A percentile compares a stretch with the other conserved stretches of the same genome.
Conservation (phyloP, 1,139 yeast genomes). For the Candida sanyaensis region DNA sequence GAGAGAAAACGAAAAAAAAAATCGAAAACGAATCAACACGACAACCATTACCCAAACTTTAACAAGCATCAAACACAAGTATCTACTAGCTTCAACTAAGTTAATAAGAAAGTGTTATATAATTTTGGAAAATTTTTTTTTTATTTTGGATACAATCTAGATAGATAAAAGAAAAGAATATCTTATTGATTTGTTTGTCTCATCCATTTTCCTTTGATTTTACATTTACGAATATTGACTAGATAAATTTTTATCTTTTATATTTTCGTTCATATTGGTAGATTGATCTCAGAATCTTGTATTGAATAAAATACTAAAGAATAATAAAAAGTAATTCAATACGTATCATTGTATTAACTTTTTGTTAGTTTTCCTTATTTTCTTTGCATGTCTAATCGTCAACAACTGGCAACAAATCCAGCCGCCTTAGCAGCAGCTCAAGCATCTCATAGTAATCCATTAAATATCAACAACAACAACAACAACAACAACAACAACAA, state of each 20-base stretch:
- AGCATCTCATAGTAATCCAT: constrained; percentile 29
- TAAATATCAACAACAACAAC: constrained; percentile 5
- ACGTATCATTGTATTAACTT: not conserved
- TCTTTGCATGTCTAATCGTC: constrained; percentile 16
- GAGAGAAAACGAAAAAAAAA: not conserved
- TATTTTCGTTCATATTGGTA: not conserved
- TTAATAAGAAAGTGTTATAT: not conserved
- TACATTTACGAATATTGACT: too few species aligned
- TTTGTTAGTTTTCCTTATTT: not conserved
- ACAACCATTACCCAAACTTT: not conserved
- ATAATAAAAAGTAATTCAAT: not conserved
- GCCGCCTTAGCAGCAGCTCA: constrained; percentile 45
- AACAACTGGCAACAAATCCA: constrained; percentile 22
- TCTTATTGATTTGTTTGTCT: too few species aligned
- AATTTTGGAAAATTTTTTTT: not conserved
- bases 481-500: too few species aligned
- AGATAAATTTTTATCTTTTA: too few species aligned
- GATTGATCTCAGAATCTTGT: not conserved
- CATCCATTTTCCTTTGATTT: too few species aligned
- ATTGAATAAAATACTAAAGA: not conserved
- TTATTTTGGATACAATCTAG: too few species aligned
- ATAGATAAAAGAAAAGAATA: too few species aligned
- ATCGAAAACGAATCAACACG: not conserved
- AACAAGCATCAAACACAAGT: not conserved
- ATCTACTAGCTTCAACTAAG: not conserved